Percentiles rank a stretch among this genome's conserved stretches.
These are phyloP conservation scores for Cardiospermum halicacabum DNA, from an alignment of 345 rosid species.

Conservation along the genomic window DNA sequence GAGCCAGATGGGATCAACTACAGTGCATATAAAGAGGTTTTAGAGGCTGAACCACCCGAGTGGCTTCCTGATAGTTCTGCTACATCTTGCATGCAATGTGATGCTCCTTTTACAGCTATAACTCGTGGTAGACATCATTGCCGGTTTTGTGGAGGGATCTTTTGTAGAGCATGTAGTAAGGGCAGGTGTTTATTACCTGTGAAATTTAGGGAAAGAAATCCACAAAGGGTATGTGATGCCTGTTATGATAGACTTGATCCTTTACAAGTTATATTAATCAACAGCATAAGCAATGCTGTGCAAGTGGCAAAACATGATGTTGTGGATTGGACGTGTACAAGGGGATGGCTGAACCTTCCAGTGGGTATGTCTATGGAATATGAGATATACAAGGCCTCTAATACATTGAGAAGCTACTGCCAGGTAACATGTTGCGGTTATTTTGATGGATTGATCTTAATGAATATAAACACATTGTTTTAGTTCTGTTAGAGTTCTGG, in stretches of 20 bases:
- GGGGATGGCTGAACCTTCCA: conserved; percentile 97
- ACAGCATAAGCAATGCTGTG: conserved; percentile 79
- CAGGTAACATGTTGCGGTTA: conserved; percentile 39
- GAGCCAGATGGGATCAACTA: conserved; percentile 53
- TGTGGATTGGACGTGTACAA: conserved; percentile 81
- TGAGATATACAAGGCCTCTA: conserved; percentile 90
- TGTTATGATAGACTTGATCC: conserved; percentile 98
- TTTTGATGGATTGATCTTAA: not conserved
- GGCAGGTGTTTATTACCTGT: conserved; percentile 82
- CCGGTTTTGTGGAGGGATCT: conserved; percentile 90
- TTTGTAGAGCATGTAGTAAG: conserved; percentile 74
- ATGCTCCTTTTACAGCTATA: conserved; percentile 67
- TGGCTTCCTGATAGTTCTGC: conserved; percentile 95
- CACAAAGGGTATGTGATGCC: conserved; percentile 90
- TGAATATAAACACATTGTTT: not conserved
- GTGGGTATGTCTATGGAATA: conserved; percentile 91
- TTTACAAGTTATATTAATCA: conserved; percentile 69
- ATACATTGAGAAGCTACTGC: conserved; percentile 67
- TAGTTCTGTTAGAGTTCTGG: not conserved
- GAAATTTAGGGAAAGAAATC: conserved; percentile 82
- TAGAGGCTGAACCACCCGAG: conserved; percentile 89
- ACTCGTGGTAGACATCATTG: conserved; percentile 97
- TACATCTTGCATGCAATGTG: conserved; percentile 73
- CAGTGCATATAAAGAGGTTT: conserved; percentile 58
- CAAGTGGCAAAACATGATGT: conserved; percentile 97